Base-by-base conservation (phyloP, 352 stramenopile genomes). In the Phytophthora syringae region DNA sequence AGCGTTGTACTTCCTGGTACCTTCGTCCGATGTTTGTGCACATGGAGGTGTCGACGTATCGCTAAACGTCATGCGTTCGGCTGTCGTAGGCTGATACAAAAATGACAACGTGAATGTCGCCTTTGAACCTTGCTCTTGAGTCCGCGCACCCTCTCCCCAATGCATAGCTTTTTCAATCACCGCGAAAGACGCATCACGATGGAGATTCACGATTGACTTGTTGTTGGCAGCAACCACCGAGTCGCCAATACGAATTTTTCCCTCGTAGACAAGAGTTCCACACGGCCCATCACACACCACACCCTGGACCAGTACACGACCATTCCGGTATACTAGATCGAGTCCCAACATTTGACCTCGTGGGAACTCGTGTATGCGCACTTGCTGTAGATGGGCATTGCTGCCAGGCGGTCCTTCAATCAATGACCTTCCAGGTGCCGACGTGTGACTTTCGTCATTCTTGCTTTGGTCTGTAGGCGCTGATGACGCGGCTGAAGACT, bases 171-270 rank as follows among this genome's bases (percentile, higher is more conserved):
- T 79, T 43, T 88, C 76, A 28, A 95, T 95, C 12, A 88, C 82
- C 21, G 79, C 70, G 59, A 95, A 95, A 3, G 76, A 93, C 3
- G 87, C 76, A 28, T 94, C 82, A 18, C 82, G 83, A 47, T 92
- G 86, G 16, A 95, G 68, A 57, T 95, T 95, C 32, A 92, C 78
- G 48, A 95, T 93, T 6, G 85, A 89, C 53, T 86, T 82, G 27
- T 78, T 70, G 53, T 95, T 93, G 20, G 90, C 85, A 11, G 85
- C 87, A 18, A 90, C 75, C 21, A 95, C 72, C 7, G 79, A 88
- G 52, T 95, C 87, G n/a, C 87, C 87, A 44, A 95, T 89, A 5
- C 76, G 73, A 25, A 95, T 77, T 24, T 88, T 84, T 0, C 81
- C 80, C 55, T 91, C 82, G 27, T 88, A 77, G 12, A 92, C 37